Base-by-base conservation (phyloP, 176 grass and related monocot genomes). In the Chrysopogon serrulatus region DNA sequence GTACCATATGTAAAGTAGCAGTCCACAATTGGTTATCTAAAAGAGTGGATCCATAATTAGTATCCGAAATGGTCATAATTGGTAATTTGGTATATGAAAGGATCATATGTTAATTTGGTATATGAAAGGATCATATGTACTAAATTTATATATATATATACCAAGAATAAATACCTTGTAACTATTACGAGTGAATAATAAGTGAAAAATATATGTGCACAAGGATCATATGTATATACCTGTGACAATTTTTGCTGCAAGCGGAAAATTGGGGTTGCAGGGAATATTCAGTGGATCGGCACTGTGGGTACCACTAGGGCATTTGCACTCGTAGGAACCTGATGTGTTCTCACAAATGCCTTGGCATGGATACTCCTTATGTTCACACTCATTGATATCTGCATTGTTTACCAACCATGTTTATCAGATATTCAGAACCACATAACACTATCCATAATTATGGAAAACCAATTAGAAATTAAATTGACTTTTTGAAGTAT, bases 361-460 rank as follows among this genome's bases (percentile, higher is more conserved):
- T 23, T 40, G 3, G 36, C 83, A 85, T 39, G 73, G 45, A 39
- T 85, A 78, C 4, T 26, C 10, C 1, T 42, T 3, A 21, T 3
- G 27, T 10, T 78, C 45, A 27, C 83, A 85, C 27, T 85, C 83
- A 6, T 85, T 31, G 27, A 84, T 68, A 57, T 84, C 73, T 84
- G 63, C 21, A 37, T 77, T n/a, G 12, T 76, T 56, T 49, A 35
- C 7, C 24, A 36, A 21, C 14, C 27, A 60, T 42, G 18, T 28
- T 10, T 34, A 14, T 40, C 33, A 69, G 35, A 68, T 37, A 42
- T 68, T 68, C 32, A n/a, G 65, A 68, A 14, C 65, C 34, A 39
- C 39, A 68, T 10, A n/a, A 39, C 34, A 39, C 19, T 23, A 39
- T 68, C 65, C 65, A 68, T 39, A 10, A 23, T 23, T 37, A 68